Evolutionary conservation across 352 stramenopile species (phyloP).

Genomic region (Pilasporangium apinafurcum): DNA sequence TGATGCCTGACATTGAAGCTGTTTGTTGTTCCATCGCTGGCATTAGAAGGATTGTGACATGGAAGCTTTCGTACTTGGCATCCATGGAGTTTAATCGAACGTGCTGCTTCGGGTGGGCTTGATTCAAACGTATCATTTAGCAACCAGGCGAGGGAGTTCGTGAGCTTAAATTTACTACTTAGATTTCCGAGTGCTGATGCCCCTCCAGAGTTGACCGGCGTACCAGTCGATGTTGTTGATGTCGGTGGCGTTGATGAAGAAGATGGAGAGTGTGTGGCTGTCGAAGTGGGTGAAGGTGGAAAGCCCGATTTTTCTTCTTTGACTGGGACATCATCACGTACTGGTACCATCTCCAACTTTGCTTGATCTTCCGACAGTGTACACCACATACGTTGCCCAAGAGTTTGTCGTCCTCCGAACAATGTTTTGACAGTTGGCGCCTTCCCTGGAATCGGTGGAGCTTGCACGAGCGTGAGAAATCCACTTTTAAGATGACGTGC

Average conservation of each 20-base stretch:
- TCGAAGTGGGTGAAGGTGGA: not conserved
- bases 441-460: slow-evolving; percentile 7
- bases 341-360: slow-evolving; percentile 44
- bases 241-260: too few relatives aligned
- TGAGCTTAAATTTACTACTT: slow-evolving; percentile 28
- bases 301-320: not conserved
- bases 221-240: too few relatives aligned
- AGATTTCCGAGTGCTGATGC: slow-evolving; percentile 9
- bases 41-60: too few relatives aligned
- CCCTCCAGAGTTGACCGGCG: not conserved
- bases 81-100: slow-evolving; percentile 35
- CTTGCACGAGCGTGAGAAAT: slow-evolving; percentile 42
- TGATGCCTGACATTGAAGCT: slow-evolving; percentile 7
- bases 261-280: too few relatives aligned
- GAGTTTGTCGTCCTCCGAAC: slow-evolving; percentile 16
- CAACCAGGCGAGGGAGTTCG: slow-evolving; percentile 48
- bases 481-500: slow-evolving; percentile 33
- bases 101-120: slow-evolving; percentile 3
- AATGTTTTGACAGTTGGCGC: slow-evolving; percentile 19
- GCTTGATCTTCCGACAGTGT: slow-evolving; percentile 50
- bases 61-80: slow-evolving; percentile 37
- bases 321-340: slow-evolving; percentile 7
- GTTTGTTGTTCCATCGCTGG: not conserved
- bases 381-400: slow-evolving; percentile 36
- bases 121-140: slow-evolving; percentile 38